phyloP scores from a whole-genome alignment of 2,329 filamentous ascomycete genomes.

The Calonectria ilicicola region DNA sequence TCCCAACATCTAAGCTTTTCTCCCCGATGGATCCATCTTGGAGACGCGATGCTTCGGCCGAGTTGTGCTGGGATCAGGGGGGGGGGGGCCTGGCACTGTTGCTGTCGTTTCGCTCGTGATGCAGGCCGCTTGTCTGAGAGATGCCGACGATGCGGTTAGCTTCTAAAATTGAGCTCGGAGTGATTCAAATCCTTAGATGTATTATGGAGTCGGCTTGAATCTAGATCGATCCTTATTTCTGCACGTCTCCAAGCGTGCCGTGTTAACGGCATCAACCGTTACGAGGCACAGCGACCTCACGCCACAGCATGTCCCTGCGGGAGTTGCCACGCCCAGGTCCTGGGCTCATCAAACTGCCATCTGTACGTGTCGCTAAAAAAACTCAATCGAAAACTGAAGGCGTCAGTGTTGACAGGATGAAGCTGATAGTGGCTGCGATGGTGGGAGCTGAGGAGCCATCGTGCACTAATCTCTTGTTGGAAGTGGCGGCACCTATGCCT shows the following conservation, averaged over 20 bases:
- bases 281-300: constrained; percentile 7
- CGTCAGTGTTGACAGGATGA: constrained; percentile 22
- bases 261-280: constrained; percentile 25
- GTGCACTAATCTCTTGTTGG: constrained; percentile 21
- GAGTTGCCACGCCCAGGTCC: constrained; percentile 30
- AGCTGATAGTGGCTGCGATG: constrained; percentile 24
- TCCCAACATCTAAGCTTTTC: constrained; percentile 8
- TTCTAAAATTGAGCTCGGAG: background rate
- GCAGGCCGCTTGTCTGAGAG: background rate
- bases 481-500: constrained; percentile 20
- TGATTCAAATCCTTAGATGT: background rate
- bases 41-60: constrained; percentile 17
- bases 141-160: background rate
- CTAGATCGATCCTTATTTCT: constrained; percentile 15
- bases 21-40: constrained; percentile 8
- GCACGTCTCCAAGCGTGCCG: constrained; percentile 3
- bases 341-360: constrained; percentile 18
- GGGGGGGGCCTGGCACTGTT: background rate
- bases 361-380: background rate
- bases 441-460: constrained; percentile 17
- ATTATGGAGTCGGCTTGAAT: background rate
- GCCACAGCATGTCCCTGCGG: constrained; percentile 21
- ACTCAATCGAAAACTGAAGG: constrained; percentile 3
- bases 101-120: constrained; percentile 1
- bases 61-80: constrained; percentile 12